Evolutionary conservation across 2,329 filamentous ascomycete species (phyloP), one percentile per base, ranked within the genome.

Genomic region (Colletotrichum noveboracense): DNA sequence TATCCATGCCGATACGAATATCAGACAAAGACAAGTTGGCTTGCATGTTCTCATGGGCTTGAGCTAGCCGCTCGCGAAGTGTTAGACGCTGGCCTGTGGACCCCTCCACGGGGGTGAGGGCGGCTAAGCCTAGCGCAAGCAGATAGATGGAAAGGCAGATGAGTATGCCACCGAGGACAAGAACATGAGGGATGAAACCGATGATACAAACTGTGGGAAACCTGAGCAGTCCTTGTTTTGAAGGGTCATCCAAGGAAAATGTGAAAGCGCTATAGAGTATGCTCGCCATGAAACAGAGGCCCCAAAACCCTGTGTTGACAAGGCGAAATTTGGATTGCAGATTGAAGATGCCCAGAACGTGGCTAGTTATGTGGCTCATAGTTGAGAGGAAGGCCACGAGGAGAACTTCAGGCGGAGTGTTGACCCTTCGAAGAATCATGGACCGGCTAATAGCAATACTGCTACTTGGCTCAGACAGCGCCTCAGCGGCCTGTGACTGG

Each of bases 131-230:
- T 32, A 98, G 87, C 5, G 96, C 96, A 26, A 97, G 80, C 1
- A 86, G 86, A 82, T 98, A 98, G 64, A 99, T 97, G 9, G 88
- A 81, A 4, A 91, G 88, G 82, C 97, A 98, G 18, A 93, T 86
- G 7, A 91, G 75, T 62, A 98, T 98, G 1, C 96, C 97, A 9
- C 90, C 80, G 2, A 98, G 85, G 14, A 98, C 95, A 28, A 98
- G 87, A n/a, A 98, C 89, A 83, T 98, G 96, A 2, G 97, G 97
- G 43, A 98, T 94, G 82, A 98, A 98, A 1, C 96, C 95, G 34
- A 98, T 94, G 74, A 98, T 96, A 80, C 95, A 98, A 55, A 98
- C 96, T 0, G 96, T 98, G 5, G 97, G 97, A 78, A 98, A 98
- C 76, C 95, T 91, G 56, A 98, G 88, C 13, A 98, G 88, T 6